Conservation (phyloP, 2,329 filamentous ascomycete species). For the Phialemoniopsis sp. region DNA sequence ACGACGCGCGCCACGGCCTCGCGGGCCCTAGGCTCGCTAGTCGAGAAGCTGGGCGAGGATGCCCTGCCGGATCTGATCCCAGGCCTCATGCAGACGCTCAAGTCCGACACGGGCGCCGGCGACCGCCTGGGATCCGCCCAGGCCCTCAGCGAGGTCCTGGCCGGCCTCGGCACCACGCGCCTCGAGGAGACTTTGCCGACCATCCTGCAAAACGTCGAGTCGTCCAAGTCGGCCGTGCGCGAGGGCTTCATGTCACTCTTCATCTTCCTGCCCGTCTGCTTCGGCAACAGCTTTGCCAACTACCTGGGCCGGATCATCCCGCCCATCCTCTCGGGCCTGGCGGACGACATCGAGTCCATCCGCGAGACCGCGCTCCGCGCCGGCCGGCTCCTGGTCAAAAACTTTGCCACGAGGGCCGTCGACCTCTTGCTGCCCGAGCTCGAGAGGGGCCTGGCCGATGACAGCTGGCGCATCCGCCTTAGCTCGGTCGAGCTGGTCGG, state of each 20-base stretch:
- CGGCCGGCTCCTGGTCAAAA: constrained; percentile 92
- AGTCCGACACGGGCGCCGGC: constrained; percentile 93
- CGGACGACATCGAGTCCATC: constrained; percentile 94
- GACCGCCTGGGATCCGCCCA: constrained; percentile 95
- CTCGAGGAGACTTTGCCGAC: constrained; percentile 95
- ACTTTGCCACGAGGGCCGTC: constrained; percentile 92
- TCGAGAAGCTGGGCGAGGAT: constrained; percentile 97
- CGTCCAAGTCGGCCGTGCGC: constrained; percentile 81
- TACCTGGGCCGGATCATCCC: constrained; percentile 96
- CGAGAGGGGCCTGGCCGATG: constrained; percentile 93
- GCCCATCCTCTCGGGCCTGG: constrained; percentile 87
- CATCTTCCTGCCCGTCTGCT: constrained; percentile 98
- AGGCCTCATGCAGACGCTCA: constrained; percentile 94
- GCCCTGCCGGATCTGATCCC: constrained; percentile 95
- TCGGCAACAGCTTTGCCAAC: constrained; percentile 96
- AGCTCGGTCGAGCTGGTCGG: constrained; percentile 97
- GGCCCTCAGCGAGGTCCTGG: constrained; percentile 92
- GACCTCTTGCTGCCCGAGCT: constrained; percentile 92
- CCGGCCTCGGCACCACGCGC: constrained; percentile 85
- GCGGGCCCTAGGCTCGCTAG: constrained; percentile 90
- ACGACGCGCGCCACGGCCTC: constrained; percentile 95
- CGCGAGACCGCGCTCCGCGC: constrained; percentile 94
- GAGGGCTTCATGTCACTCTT: constrained; percentile 99
- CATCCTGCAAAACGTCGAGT: constrained; percentile 93
- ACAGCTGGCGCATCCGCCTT: constrained; percentile 95